Evolutionary conservation across 2,329 filamentous ascomycete genomes (phyloP).

Genomic region (Xylaria sp.): DNA sequence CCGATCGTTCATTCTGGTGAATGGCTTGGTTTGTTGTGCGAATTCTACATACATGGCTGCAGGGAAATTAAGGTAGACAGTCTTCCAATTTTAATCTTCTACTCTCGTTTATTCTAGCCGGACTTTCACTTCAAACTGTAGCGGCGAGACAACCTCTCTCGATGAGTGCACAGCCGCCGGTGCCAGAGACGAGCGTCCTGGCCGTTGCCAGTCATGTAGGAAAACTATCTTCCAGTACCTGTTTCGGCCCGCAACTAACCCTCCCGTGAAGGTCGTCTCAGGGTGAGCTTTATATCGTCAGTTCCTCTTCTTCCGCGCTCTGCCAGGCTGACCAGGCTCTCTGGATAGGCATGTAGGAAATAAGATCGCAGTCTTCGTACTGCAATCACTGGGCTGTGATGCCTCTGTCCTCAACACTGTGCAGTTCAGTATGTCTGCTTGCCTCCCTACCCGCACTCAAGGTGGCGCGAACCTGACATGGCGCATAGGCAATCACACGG

Average conservation of each 20-base stretch:
- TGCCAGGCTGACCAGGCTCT: slow-evolving; percentile 40
- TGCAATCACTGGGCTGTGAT: slow-evolving; percentile 94
- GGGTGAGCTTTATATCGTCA: slow-evolving; percentile 65
- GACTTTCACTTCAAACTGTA: neutral
- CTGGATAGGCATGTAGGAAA: slow-evolving; percentile 89
- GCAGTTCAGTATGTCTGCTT: slow-evolving; percentile 81
- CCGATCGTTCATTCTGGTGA: neutral
- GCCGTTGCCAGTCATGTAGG: slow-evolving; percentile 93
- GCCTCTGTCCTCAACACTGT: slow-evolving; percentile 96
- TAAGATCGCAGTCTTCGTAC: slow-evolving; percentile 93
- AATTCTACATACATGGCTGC: slow-evolving; percentile 14
- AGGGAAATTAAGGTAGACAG: neutral
- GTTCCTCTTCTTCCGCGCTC: slow-evolving; percentile 33
- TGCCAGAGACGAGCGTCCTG: slow-evolving; percentile 75
- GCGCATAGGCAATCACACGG: slow-evolving; percentile 87
- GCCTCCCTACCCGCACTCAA: neutral
- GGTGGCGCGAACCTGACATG: slow-evolving; percentile 21
- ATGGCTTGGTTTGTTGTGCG: neutral
- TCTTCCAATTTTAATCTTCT: neutral
- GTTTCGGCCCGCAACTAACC: slow-evolving; percentile 48
- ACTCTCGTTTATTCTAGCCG: neutral
- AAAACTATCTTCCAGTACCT: slow-evolving; percentile 39
- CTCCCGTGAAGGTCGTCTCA: slow-evolving; percentile 71
- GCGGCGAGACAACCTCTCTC: slow-evolving; percentile 10
- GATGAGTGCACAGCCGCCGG: slow-evolving; percentile 56